Base-by-base conservation (phyloP, 2,329 filamentous ascomycete genomes). In the Clathrospora elynae region DNA sequence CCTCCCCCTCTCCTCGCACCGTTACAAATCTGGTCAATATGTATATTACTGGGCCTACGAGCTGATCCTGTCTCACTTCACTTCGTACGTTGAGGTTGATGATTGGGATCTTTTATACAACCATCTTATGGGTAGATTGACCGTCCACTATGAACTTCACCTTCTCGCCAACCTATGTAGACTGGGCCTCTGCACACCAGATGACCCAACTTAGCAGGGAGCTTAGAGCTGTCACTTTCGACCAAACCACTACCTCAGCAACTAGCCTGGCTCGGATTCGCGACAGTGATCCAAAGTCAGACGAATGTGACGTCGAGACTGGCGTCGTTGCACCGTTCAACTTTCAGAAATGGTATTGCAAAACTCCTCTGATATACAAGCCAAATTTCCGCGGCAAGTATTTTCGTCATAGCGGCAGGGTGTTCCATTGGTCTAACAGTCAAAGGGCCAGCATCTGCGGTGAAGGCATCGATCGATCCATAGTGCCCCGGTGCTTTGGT, bases 401-500 rank as follows among this genome's bases (percentile, higher is more conserved):
- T 23, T 23, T 23, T 10, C 6, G 10, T 6, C 20, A 23, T 10
- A 10, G 20, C 10, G 10, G 10, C 20, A 23, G 20, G 6, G 10
- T 23, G 6, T 23, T 23, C 20, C 20, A 23, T 23, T 23, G 20
- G 20, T 23, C 20, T 23, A 23, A 10, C 10, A 23, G 6, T 10
- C 10, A 23, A 6, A 23, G 20, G 20, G 6, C 20, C 10, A 23
- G 20, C 20, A 23, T 23, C 6, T 23, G 20, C 20, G 20, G 20
- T 10, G 20, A 23, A 10, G 20, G 20, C 10, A 6, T 23, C 20
- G 20, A 23, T 10, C 20, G 20, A 43, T 59, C 65, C 7, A 58
- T 79, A 32, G 64, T 67, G 28, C 62, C 80, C 4, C 73, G 69
- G 12, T 78, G 77, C 45, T 61, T 77, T 33, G 76, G 77, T 9